A percentile compares a stretch with the other conserved stretches of the same genome.
Conservation (phyloP, 2,329 filamentous ascomycete species). For the Coniella vitis region DNA sequence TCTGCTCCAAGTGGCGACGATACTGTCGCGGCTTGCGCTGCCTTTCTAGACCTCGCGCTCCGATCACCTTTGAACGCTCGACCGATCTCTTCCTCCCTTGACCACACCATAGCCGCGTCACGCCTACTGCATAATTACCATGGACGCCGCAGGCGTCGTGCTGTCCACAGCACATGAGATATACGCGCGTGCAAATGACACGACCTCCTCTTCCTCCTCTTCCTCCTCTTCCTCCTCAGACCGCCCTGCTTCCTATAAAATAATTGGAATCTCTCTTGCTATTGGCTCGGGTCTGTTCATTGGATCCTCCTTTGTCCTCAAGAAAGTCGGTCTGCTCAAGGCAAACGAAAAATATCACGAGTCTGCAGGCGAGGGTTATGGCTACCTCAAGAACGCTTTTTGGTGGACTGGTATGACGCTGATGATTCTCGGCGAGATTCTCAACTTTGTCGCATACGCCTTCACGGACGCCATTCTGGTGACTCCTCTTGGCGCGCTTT, state of each 20-base stretch:
- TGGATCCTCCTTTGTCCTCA: constrained; percentile 88
- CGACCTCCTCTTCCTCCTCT: constrained; percentile 22
- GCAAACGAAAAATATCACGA: constrained; percentile 97
- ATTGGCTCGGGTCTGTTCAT: constrained; percentile 88
- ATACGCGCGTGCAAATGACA: constrained; percentile 36
- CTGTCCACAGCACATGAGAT: constrained; percentile 30
- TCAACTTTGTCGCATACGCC: constrained; percentile 95
- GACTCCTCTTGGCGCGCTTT: constrained; percentile 46
- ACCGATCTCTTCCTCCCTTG: constrained; percentile 1
- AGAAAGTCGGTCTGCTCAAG: constrained; percentile 84
- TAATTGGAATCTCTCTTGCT: constrained; percentile 78
- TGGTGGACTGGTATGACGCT: constrained; percentile 97
- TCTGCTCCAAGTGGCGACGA: constrained; percentile 5
- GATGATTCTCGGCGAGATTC: constrained; percentile 94
- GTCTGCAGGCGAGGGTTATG: constrained; percentile 91
- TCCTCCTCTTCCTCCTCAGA: constrained; percentile 20
- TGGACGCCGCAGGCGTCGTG: constrained; percentile 67
- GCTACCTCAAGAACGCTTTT: constrained; percentile 88
- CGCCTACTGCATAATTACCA: constrained; percentile 66
- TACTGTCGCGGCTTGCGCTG: constrained; percentile 10
- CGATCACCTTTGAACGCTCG: too few species aligned
- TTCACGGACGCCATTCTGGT: constrained; percentile 62
- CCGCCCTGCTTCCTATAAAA: constrained; percentile 62
- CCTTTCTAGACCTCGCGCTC: not conserved
- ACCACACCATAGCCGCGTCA: constrained; percentile 36